Base-by-base conservation (phyloP, 805 yeast genomes). In the Danielozyma ontarioensis region DNA sequence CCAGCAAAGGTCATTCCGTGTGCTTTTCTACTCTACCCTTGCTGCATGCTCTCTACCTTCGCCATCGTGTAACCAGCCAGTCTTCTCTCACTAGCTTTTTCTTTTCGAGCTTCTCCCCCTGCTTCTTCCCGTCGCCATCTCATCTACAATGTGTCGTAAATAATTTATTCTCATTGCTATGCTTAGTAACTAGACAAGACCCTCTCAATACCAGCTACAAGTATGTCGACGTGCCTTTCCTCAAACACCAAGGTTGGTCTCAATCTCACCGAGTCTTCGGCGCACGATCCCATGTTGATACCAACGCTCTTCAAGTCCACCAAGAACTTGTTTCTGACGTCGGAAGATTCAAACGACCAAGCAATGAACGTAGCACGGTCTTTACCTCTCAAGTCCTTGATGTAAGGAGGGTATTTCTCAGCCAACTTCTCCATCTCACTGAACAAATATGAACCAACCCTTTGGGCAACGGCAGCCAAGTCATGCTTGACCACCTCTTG, bases 201-300 rank as follows among this genome's bases (percentile, higher is more conserved):
- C 45, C 62, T 51, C 32, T 63, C 70, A 29, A 67, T 52, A 15
- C 57, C 62, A 13, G 52, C 58, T 34, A 82, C 52, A 46, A 83
- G 70, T 35, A 83, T 58, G 46, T 83, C 86, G 35, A 84, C 90
- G 51, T 84, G 94, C 62, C 79, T 79, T 64, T 80, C 74, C 67
- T 82, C 88, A 56, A 84, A 84, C 14, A 78, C 76, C 49, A 84
- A 65, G 28, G 85, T 72, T 40, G 95, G 95, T 66, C 95, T 77
- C 57, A 84, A 70, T 66, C 95, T 78, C 32, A 85, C 82, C 37
- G 89, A 75, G 41, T 68, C 72, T 35, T 75, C 83, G 34, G 90
- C 89, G 64, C 95, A 85, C 31, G 89, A 94, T 48, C 95, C 95
- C 53, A 83, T 73, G 59, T 85, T 84, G 41, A 83, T 71, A 59